Evolutionary conservation across 2,329 filamentous ascomycete genomes (phyloP).

Genomic region (Aspergillus cejpii): DNA sequence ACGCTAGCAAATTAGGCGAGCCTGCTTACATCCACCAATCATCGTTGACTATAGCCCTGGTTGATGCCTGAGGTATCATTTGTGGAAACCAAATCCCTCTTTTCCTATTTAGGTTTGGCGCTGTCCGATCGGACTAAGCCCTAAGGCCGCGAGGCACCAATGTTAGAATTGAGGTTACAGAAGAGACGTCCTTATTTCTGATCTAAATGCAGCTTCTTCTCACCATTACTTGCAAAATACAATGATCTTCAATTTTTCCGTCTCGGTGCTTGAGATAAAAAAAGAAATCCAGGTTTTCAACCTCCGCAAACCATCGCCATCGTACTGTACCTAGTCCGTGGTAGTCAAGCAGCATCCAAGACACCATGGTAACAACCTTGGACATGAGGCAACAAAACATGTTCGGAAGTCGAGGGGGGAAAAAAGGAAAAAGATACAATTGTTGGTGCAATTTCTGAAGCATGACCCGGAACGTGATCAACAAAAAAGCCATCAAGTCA

Average conservation of each 20-base stretch:
- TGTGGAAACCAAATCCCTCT: not conserved
- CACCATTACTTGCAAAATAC: not conserved
- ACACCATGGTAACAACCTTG: not conserved
- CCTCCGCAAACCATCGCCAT: not conserved
- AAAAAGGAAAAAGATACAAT: not conserved
- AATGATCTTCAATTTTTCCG: not conserved
- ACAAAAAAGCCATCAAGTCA: slow-evolving; percentile 17
- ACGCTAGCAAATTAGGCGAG: slow-evolving; percentile 41
- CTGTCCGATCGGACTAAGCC: not conserved
- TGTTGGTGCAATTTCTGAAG: not conserved
- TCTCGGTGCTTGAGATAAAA: not conserved
- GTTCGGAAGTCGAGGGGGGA: not conserved
- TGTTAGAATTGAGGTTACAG: not conserved
- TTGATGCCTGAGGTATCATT: slow-evolving; percentile 11
- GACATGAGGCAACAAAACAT: not conserved
- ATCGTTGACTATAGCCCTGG: not conserved
- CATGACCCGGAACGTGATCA: slow-evolving; percentile 6
- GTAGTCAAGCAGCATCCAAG: not conserved
- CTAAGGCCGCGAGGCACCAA: slow-evolving; percentile 11
- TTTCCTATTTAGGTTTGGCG: not conserved
- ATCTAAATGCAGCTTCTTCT: not conserved
- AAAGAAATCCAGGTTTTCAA: not conserved
- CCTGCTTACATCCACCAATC: slow-evolving; percentile 19
- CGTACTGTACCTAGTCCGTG: not conserved
- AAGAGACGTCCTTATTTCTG: not conserved